Evolutionary conservation across 2,329 filamentous ascomycete species (phyloP), one percentile per base, ranked within the genome.

Genomic region (Phyllosticta capitalensis): DNA sequence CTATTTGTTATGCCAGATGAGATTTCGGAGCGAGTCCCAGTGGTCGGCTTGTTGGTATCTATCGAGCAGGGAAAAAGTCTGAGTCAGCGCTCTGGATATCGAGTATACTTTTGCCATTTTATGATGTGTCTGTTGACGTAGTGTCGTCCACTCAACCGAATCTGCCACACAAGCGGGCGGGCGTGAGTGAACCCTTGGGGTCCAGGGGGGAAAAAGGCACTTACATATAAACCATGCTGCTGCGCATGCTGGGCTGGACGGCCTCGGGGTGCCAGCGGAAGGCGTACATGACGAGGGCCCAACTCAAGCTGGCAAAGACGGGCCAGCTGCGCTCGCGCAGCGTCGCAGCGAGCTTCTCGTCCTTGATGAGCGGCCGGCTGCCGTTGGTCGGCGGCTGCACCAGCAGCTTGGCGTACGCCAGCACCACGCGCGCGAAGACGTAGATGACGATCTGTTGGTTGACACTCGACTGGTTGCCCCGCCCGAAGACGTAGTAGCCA

Each of bases 371-470:
- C 24, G 75, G 76, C 64, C 72, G 72, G 0, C 76, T 75, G 28
- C 71, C 75, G 49, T 26, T 26, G 24, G 24, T 55, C 61, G 1
- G 63, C 63, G 81, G 81, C 73, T 90, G 86, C 63, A 97, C 84
- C 60, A 89, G 84, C 61, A 97, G 78, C 69, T 90, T 90, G 30
- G 92, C 94, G 22, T 95, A 76, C 9, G 89, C 90, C 33, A 99
- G 83, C 62, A 88, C 81, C 17, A 96, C 94, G 65, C 94, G 86
- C 54, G 94, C 94, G 71, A 96, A 96, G 63, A 99, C 89, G 78
- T 99, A 99, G 67, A 97, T 89, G 73, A 96, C 91, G 71, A 99
- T 99, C 80, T 99, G 92, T 79, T 96, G 90, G 76, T 87, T 95
- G 63, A 96, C 87, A 64, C 84, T 88, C 62, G 87, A 88, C 68